Percentiles rank a stretch among this genome's conserved stretches.
These are phyloP conservation scores for Rhodotorula mucilaginosa DNA, from an alignment of 1,284 basidiomycete species.

Conservation along the genomic window DNA sequence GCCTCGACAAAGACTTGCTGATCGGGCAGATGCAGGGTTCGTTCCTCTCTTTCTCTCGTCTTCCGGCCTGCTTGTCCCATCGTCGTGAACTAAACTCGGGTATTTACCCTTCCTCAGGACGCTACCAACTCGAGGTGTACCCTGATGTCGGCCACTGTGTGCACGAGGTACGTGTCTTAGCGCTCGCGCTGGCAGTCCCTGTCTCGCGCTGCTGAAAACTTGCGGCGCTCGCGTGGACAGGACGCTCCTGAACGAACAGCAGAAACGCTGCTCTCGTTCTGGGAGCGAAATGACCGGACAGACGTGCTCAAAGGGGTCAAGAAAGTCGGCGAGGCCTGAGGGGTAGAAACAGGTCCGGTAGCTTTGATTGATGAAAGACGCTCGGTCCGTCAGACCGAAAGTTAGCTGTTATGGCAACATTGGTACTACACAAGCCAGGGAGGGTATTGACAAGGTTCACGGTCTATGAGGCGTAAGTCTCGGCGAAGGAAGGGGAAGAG, in stretches of 20 bases:
- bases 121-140: slow-evolving; percentile 90
- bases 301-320: slow-evolving; percentile 62
- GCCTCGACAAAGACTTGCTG: slow-evolving; percentile 89
- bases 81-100: not conserved
- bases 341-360: not conserved
- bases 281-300: slow-evolving; percentile 69
- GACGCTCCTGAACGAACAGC: slow-evolving; percentile 80
- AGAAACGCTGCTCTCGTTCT: slow-evolving; percentile 79
- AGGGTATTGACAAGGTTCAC: not conserved
- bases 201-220: too few relatives aligned
- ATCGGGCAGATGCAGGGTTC: slow-evolving; percentile 83
- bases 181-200: too few relatives aligned
- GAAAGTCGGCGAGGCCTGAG: slow-evolving; percentile 69
- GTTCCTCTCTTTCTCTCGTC: not conserved
- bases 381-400: not conserved
- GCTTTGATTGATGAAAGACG: not conserved
- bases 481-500: not conserved
- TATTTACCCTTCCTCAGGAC: slow-evolving; percentile 59
- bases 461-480: not conserved
- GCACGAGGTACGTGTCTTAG: slow-evolving; percentile 70
- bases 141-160: slow-evolving; percentile 86
- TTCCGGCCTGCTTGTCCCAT: too few relatives aligned
- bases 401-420: slow-evolving; percentile 1
- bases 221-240: slow-evolving; percentile 51
- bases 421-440: too few relatives aligned